A percentile compares a stretch with the other conserved stretches of the same genome.
These are phyloP conservation scores for Allantophomopsis cytisporea DNA, from an alignment of 2,329 filamentous ascomycete genomes.

Conservation along the genomic window DNA sequence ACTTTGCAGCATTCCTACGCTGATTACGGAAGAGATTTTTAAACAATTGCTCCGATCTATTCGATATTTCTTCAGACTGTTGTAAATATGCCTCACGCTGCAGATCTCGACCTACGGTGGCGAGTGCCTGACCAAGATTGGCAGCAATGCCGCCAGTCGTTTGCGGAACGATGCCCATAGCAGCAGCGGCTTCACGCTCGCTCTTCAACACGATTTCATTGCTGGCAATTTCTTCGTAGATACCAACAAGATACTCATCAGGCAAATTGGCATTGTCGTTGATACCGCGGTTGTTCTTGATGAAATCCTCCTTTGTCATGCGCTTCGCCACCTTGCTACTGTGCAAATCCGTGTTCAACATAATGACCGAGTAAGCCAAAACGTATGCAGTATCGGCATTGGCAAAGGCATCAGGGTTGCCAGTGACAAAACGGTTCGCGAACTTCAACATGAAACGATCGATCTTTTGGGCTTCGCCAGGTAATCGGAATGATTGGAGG, in stretches of 20 bases:
- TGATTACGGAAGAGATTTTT: conserved; percentile 87
- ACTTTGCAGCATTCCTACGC: conserved; percentile 60
- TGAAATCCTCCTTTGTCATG: conserved; percentile 96
- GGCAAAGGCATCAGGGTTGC: conserved; percentile 93
- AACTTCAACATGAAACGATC: conserved; percentile 99
- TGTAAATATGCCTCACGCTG: conserved; percentile 89
- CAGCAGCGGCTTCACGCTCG: conserved; percentile 79
- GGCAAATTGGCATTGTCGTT: conserved; percentile 92
- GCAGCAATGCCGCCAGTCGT: conserved; percentile 61
- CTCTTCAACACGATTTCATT: conserved; percentile 94
- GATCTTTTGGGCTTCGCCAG: conserved; percentile 96
- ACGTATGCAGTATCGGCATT: conserved; percentile 98
- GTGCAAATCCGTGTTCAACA: conserved; percentile 93
- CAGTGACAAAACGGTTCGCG: conserved; percentile 85
- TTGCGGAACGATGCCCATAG: conserved; percentile 47
- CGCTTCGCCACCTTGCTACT: conserved; percentile 70
- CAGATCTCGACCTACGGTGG: conserved; percentile 81
- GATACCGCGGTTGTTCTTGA: conserved; percentile 97
- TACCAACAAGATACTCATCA: conserved; percentile 76
- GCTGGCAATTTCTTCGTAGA: conserved; percentile 81
- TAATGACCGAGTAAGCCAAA: conserved; percentile 87
- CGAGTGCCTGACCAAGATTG: conserved; percentile 76
- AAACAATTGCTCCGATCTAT: conserved; percentile 70
- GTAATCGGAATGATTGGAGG: conserved; percentile 85
- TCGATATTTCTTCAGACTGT: conserved; percentile 82